A percentile compares a stretch with the other conserved stretches of the same genome.
phyloP scores from a whole-genome alignment of 805 yeast genomes.

The Yarrowia sp. region DNA sequence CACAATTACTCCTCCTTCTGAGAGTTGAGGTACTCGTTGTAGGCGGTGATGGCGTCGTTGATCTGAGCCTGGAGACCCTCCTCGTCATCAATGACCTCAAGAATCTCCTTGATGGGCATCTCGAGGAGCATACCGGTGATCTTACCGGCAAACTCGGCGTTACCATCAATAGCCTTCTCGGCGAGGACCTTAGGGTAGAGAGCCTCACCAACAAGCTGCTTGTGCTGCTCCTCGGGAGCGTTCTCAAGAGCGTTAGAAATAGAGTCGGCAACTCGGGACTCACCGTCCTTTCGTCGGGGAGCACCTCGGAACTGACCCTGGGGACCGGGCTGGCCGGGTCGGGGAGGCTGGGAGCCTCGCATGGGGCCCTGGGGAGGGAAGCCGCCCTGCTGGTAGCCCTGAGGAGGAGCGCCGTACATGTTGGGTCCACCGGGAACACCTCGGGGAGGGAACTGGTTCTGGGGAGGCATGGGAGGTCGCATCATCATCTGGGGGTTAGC shows the following conservation, averaged over 20 bases:
- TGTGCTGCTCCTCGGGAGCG: slow-evolving; percentile 83
- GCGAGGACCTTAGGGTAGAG: slow-evolving; percentile 88
- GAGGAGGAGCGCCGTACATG: slow-evolving; percentile 76
- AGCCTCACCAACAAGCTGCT: slow-evolving; percentile 97
- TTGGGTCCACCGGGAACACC: slow-evolving; percentile 75
- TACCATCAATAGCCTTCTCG: slow-evolving; percentile 71
- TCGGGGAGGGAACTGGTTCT: slow-evolving; percentile 49
- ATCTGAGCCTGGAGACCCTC: slow-evolving; percentile 85
- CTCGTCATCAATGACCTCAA: slow-evolving; percentile 85
- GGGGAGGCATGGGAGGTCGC: slow-evolving; percentile 39
- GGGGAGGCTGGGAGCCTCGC: slow-evolving; percentile 34
- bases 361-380: slow-evolving; percentile 34
- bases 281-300: slow-evolving; percentile 28
- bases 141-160: slow-evolving; percentile 92
- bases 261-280: slow-evolving; percentile 34
- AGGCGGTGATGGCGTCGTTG: slow-evolving; percentile 91
- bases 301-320: slow-evolving; percentile 27
- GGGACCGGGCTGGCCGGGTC: slow-evolving; percentile 31
- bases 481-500: slow-evolving; percentile 41
- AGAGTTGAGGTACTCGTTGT: slow-evolving; percentile 64
- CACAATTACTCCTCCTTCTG: slow-evolving; percentile 26
- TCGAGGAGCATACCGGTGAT: slow-evolving; percentile 98
- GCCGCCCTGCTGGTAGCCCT: slow-evolving; percentile 46
- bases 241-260: slow-evolving; percentile 66
- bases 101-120: slow-evolving; percentile 86